Conservation (phyloP, 495 filamentous ascomycete genomes). For the Trichoderma reesei region DNA sequence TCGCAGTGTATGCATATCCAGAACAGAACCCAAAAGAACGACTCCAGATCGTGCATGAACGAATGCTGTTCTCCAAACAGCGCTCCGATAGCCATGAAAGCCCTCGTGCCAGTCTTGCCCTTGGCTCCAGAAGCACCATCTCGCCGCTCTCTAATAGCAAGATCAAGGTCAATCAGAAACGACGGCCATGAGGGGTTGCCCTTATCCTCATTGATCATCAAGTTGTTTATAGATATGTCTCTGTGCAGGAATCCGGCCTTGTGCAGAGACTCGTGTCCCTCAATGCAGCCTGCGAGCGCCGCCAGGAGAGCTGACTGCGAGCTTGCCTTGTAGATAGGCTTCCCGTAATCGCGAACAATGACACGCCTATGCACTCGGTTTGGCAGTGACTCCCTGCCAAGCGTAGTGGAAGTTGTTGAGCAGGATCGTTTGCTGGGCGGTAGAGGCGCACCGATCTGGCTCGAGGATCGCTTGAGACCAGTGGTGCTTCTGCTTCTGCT, state of each 20-base stretch:
- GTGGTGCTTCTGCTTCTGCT: slow-evolving; percentile 20
- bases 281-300: slow-evolving; percentile 31
- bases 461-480: slow-evolving; percentile 30
- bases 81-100: slow-evolving; percentile 37
- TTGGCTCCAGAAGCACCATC: slow-evolving; percentile 26
- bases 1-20: slow-evolving; percentile 38
- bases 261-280: slow-evolving; percentile 23
- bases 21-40: slow-evolving; percentile 46
- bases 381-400: slow-evolving; percentile 13
- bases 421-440: slow-evolving; percentile 20
- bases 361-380: slow-evolving; percentile 37
- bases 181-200: slow-evolving; percentile 21
- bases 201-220: slow-evolving; percentile 32
- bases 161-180: slow-evolving; percentile 36
- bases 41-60: slow-evolving; percentile 43
- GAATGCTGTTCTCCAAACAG: slow-evolving; percentile 30
- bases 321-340: slow-evolving; percentile 31
- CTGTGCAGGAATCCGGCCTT: slow-evolving; percentile 26
- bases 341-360: slow-evolving; percentile 32
- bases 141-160: slow-evolving; percentile 27
- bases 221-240: slow-evolving; percentile 32
- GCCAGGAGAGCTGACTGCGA: slow-evolving; percentile 25
- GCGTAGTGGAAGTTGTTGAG: slow-evolving; percentile 17
- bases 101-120: slow-evolving; percentile 34
- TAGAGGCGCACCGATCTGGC: slow-evolving; percentile 15